A percentile compares a stretch with the other conserved stretches of the same genome.
phyloP scores from a whole-genome alignment of 2,329 filamentous ascomycete genomes.

The Calonectria crousiana region DNA sequence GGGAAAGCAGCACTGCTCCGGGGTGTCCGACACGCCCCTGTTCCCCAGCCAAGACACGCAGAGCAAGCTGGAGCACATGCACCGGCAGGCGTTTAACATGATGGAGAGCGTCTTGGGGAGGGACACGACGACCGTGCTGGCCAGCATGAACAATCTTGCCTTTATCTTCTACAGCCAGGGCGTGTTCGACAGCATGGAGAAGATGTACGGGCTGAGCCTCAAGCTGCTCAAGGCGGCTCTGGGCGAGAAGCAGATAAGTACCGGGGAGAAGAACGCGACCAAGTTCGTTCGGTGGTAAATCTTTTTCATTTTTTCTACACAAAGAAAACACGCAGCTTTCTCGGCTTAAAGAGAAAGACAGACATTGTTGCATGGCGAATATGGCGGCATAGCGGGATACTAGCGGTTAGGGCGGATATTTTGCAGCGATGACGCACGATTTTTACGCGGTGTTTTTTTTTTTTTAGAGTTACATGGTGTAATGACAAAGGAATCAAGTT shows the following conservation, averaged over 20 bases:
- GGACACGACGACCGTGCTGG: not conserved
- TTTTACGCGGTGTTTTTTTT: not conserved
- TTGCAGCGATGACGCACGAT: not conserved
- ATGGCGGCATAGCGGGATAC: not conserved
- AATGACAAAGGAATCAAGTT: not conserved
- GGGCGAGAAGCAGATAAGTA: not conserved
- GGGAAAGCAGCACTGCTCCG: not conserved
- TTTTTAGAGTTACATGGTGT: not conserved
- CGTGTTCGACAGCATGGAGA: not conserved
- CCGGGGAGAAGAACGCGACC: not conserved
- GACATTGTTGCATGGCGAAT: not conserved
- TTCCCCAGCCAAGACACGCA: not conserved
- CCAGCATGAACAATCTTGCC: not conserved
- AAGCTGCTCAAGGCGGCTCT: not conserved
- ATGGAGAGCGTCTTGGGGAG: not conserved
- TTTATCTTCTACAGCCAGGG: conserved; percentile 2
- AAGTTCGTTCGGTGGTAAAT: not conserved
- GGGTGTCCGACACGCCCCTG: not conserved
- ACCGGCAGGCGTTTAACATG: not conserved
- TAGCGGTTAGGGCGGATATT: not conserved
- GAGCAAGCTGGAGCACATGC: not conserved
- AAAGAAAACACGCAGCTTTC: not conserved
- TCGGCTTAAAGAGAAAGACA: not conserved
- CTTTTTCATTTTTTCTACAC: not conserved
- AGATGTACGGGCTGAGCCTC: not conserved